Conservation (phyloP, 164 flowering plant genomes). For the Houttuynia cordata region DNA sequence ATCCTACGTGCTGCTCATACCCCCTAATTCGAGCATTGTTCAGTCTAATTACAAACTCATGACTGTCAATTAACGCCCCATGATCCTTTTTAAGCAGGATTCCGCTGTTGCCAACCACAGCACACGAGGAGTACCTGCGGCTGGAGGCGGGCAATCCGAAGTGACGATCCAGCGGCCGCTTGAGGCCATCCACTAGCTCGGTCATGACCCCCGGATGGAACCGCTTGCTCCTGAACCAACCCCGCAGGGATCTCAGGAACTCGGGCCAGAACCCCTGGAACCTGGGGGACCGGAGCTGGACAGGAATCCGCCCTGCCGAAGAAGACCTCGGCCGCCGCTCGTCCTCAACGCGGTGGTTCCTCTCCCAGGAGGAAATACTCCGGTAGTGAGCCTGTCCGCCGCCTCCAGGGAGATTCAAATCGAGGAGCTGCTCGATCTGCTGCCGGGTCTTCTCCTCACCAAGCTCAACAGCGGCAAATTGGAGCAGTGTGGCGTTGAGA, state of each 20-base stretch:
- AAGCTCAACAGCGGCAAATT: conserved; percentile 45
- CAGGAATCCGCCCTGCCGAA: conserved; percentile 19
- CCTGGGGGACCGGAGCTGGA: conserved; percentile 37
- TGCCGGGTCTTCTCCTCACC: conserved; percentile 33
- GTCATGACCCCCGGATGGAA: conserved; percentile 50
- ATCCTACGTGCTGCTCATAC: conserved; percentile 25
- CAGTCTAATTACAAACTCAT: conserved; percentile 71
- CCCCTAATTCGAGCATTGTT: conserved; percentile 63
- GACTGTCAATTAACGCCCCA: conserved; percentile 68
- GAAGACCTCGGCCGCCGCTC: neutral
- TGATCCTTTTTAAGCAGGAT: conserved; percentile 47
- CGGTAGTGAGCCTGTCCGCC: conserved; percentile 22
- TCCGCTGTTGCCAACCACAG: conserved; percentile 92
- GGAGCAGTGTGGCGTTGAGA: conserved; percentile 56
- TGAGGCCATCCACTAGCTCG: conserved; percentile 39
- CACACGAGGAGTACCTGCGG: conserved; percentile 48
- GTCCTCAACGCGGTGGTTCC: conserved; percentile 15
- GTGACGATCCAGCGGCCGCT: conserved; percentile 37
- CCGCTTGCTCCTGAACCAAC: conserved; percentile 47
- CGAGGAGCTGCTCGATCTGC: conserved; percentile 41
- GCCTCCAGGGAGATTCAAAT: neutral
- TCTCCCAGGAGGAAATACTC: conserved; percentile 38
- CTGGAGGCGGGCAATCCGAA: conserved; percentile 10
- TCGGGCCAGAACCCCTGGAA: conserved; percentile 45
- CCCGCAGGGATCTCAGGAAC: conserved; percentile 37